phyloP scores from a whole-genome alignment of 352 stramenopile genomes.

The Phytophthora sp. region DNA sequence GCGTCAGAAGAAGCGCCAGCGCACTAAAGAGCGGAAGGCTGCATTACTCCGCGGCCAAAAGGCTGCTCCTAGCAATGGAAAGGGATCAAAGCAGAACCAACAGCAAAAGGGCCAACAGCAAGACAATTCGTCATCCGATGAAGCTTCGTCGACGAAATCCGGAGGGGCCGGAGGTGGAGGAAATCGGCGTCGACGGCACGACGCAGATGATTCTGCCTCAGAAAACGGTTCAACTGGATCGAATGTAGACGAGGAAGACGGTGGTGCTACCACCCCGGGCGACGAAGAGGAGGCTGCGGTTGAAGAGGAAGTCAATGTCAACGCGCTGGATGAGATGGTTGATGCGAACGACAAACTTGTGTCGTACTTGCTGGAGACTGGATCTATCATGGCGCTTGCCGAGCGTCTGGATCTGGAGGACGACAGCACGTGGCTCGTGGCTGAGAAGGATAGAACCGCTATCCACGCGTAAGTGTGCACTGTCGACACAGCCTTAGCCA shows the following conservation, averaged over 20 bases:
- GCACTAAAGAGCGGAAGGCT: constrained; percentile 85
- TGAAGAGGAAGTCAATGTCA: constrained; percentile 55
- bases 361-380: constrained; percentile 86
- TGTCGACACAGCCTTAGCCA: constrained; percentile 7
- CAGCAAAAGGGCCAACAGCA: constrained; percentile 47
- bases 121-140: constrained; percentile 65
- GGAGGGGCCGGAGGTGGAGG: constrained; percentile 21
- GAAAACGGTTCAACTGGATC: constrained; percentile 64
- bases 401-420: constrained; percentile 84
- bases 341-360: constrained; percentile 84
- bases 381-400: constrained; percentile 85
- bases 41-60: constrained; percentile 57
- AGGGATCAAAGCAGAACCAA: constrained; percentile 40
- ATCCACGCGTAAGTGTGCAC: constrained; percentile 70
- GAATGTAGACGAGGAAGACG: constrained; percentile 55
- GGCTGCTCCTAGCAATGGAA: constrained; percentile 24
- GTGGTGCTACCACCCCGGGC: constrained; percentile 27
- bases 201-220: constrained; percentile 60
- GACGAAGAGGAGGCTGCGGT: constrained; percentile 40
- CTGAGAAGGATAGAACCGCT: constrained; percentile 83
- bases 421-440: constrained; percentile 85
- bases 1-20: constrained; percentile 85
- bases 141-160: constrained; percentile 50
- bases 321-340: constrained; percentile 86
- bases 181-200: constrained; percentile 44